A percentile compares a stretch with the other conserved stretches of the same genome.
Evolutionary conservation across 306 rosid genomes (phyloP).

Genomic region (Erythrophleum fordii): DNA sequence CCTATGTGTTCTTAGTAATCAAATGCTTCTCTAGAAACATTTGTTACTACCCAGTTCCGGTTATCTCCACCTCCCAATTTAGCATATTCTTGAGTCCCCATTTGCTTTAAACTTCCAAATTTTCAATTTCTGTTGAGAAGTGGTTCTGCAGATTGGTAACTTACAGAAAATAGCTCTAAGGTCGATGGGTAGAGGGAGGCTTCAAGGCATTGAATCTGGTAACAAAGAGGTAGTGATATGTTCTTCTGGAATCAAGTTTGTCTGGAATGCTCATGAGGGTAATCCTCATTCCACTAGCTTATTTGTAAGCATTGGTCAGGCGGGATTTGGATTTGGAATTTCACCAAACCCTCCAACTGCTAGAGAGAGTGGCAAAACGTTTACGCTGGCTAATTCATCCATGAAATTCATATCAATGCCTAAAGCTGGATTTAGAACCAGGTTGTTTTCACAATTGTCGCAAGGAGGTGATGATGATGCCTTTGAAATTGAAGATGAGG

Average conservation of each 20-base stretch:
- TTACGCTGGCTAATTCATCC: neutral
- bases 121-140: neutral
- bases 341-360: neutral
- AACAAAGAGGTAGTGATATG: slow-evolving; percentile 41
- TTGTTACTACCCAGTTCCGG: neutral
- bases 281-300: neutral
- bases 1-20: neutral
- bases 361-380: neutral
- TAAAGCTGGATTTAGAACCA: neutral
- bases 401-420: slow-evolving; percentile 3
- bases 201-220: slow-evolving; percentile 17
- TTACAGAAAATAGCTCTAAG: neutral
- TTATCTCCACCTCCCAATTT: too few species aligned
- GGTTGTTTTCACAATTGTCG: neutral
- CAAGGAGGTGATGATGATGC: neutral
- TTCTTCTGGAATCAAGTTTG: slow-evolving; percentile 52
- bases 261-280: neutral
- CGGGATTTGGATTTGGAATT: slow-evolving; percentile 4
- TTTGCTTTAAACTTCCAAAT: neutral
- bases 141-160: too few species aligned
- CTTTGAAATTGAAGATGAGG: slow-evolving; percentile 1
- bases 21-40: neutral
- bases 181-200: slow-evolving; percentile 46
- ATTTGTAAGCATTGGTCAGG: slow-evolving; percentile 7
- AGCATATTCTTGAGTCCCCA: too few species aligned